A percentile compares a stretch with the other conserved stretches of the same genome.
Conservation (phyloP, 768 basidiomycete genomes). For the Myochromella boudieri region DNA sequence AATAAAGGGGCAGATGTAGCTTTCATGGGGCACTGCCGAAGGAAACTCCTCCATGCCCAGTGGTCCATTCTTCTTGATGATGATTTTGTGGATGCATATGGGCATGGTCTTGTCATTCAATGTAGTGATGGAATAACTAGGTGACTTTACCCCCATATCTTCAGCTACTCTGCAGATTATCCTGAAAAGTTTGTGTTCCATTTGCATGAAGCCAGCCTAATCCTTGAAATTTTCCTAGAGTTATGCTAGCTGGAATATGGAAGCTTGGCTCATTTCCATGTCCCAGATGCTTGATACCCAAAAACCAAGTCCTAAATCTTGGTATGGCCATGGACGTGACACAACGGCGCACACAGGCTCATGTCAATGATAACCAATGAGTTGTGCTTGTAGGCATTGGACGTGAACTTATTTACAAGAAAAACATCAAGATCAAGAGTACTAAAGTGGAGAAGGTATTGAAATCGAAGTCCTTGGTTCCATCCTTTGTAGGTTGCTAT, state of each 20-base stretch:
- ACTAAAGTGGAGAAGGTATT: slow-evolving; percentile 19
- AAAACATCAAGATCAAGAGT: slow-evolving; percentile 20
- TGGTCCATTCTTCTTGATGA: slow-evolving; percentile 25
- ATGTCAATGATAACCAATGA: background rate
- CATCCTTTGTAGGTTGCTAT: slow-evolving; percentile 23
- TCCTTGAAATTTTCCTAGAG: background rate
- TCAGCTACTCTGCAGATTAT: slow-evolving; percentile 33
- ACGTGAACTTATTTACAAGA: background rate
- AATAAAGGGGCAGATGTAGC: background rate
- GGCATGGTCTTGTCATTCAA: slow-evolving; percentile 27
- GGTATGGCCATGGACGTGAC: background rate
- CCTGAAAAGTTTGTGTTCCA: slow-evolving; percentile 29
- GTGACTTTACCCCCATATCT: slow-evolving; percentile 24
- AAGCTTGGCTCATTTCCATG: no score
- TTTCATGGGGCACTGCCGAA: slow-evolving; percentile 24
- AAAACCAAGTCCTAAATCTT: background rate
- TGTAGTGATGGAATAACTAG: slow-evolving; percentile 25
- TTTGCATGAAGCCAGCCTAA: background rate
- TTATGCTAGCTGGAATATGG: background rate
- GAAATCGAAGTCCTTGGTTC: slow-evolving; percentile 18
- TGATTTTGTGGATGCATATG: slow-evolving; percentile 25
- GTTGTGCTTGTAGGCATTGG: background rate
- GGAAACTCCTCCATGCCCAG: slow-evolving; percentile 24
- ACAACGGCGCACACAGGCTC: no score
- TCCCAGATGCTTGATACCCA: background rate